Conservation (phyloP, 1,139 yeast species). For the Diutina neorugosa region DNA sequence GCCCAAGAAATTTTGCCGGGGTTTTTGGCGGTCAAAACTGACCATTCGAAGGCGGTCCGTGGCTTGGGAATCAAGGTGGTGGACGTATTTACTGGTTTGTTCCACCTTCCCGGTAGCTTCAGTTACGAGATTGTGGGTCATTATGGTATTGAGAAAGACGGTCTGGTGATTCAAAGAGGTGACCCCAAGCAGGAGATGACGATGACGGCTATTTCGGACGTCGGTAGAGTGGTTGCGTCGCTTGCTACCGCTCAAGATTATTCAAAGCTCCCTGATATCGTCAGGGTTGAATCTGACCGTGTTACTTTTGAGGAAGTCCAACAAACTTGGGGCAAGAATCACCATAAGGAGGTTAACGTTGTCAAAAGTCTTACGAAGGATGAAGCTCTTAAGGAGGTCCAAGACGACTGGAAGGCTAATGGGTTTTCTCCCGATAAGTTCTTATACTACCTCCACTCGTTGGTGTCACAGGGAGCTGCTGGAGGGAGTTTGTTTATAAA, state of each 20-base stretch:
- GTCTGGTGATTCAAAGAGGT: constrained; percentile 28
- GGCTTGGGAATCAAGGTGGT: constrained; percentile 39
- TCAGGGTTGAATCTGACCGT: constrained; percentile 32
- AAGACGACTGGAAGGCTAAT: not conserved
- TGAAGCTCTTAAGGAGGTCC: constrained; percentile 14
- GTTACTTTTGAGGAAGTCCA: constrained; percentile 27
- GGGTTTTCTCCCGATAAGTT: constrained; percentile 15
- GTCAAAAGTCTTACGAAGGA: constrained; percentile 13
- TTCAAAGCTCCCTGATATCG: constrained; percentile 29
- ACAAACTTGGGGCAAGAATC: constrained; percentile 26
- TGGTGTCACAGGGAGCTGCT: constrained; percentile 7
- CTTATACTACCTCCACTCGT: constrained; percentile 9
- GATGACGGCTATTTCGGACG: constrained; percentile 27
- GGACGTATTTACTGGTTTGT: constrained; percentile 32
- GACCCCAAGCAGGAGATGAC: constrained; percentile 21
- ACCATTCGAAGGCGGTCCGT: constrained; percentile 29
- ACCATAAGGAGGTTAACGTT: constrained; percentile 23
- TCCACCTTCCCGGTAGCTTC: constrained; percentile 28
- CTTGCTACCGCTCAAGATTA: constrained; percentile 20
- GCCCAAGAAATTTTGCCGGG: constrained; percentile 18
- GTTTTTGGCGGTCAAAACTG: constrained; percentile 24
- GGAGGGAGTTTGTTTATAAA: constrained; percentile 5
- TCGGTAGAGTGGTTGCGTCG: constrained; percentile 34
- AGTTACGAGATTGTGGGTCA: constrained; percentile 10
- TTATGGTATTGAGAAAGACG: constrained; percentile 23